Conservation (phyloP, 164 flowering plant species). For the Buxus sempervirens region DNA sequence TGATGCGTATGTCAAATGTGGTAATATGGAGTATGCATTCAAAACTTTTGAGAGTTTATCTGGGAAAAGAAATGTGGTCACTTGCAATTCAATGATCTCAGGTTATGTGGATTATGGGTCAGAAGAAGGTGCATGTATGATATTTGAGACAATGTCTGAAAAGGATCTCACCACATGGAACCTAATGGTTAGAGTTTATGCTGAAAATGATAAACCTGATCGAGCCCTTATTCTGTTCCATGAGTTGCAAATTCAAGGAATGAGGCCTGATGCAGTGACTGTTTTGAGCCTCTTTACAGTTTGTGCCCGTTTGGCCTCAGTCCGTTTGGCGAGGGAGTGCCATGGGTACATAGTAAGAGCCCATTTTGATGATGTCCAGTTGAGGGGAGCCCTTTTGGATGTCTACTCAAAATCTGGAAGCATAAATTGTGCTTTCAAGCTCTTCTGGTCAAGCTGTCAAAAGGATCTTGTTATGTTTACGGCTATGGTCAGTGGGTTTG, state of each 20-base stretch:
- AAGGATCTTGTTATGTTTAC: slow-evolving; percentile 80
- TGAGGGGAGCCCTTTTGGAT: slow-evolving; percentile 62
- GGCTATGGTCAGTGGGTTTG: slow-evolving; percentile 75
- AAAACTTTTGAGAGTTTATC: slow-evolving; percentile 49
- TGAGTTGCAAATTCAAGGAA: slow-evolving; percentile 49
- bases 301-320: slow-evolving; percentile 57
- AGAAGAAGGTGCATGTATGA: slow-evolving; percentile 34
- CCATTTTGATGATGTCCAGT: slow-evolving; percentile 42
- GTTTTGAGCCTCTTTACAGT: slow-evolving; percentile 71
- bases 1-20: slow-evolving; percentile 78
- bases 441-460: slow-evolving; percentile 38
- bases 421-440: slow-evolving; percentile 45
- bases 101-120: slow-evolving; percentile 38
- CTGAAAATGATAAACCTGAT: slow-evolving; percentile 42
- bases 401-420: slow-evolving; percentile 72
- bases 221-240: slow-evolving; percentile 49
- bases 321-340: slow-evolving; percentile 54
- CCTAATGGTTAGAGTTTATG: slow-evolving; percentile 63
- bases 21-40: slow-evolving; percentile 49
- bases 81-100: slow-evolving; percentile 57
- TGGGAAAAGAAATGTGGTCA: slow-evolving; percentile 41
- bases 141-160: slow-evolving; percentile 44
- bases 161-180: slow-evolving; percentile 73
- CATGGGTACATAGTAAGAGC: slow-evolving; percentile 60
- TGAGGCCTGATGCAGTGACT: slow-evolving; percentile 63